Evolutionary conservation across 805 yeast genomes (phyloP), one percentile per base, ranked within the genome.

Genomic region (Metschnikowia corniflorae): DNA sequence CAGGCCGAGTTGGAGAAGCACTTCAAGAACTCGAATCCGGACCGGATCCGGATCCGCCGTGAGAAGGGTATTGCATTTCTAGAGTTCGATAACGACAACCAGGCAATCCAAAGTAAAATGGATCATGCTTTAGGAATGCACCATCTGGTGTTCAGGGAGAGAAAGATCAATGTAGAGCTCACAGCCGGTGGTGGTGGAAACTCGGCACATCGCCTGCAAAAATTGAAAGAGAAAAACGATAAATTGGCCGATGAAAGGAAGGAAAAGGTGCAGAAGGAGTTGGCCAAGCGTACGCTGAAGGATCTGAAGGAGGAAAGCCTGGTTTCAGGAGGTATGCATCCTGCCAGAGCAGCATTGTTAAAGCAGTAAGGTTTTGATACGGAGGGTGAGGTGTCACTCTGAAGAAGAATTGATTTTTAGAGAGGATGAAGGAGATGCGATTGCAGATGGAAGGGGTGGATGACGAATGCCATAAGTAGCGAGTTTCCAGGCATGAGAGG

Each of bases 141-240:
- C 60, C 95, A 86, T 60, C 71, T 91, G 3, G 51, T 67, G 7
- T 57, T 91, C 46, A 72, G 77, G 39, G 71, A 74, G 29, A 73
- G 96, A 49, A 86, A 81, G 58, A 89, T 93, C 54, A 93, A 93
- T 55, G 97, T 93, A 23, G 98, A 93, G 59, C 71, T 93, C 51
- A 93, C 97, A 2, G 98, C 87, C 33, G 98, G 98, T 39, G 98
- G 98, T 27, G 98, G 98, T 31, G 97, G 97, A 39, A 91, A 91
- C 58, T 80, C 94, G 7, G 65, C 73, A 40, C 71, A 66, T 27
- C 67, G 94, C 53, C 50, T 27, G 29, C 37, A 75, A 37, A 93
- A 93, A 61, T 71, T 93, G 50, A 77, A 78, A 53, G 75, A 73
- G 32, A 91, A 91, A 70, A 91, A 91, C 58, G 82, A 76, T 29